Conservation (phyloP, 2,329 filamentous ascomycete genomes). For the Curvularia verruculosa region DNA sequence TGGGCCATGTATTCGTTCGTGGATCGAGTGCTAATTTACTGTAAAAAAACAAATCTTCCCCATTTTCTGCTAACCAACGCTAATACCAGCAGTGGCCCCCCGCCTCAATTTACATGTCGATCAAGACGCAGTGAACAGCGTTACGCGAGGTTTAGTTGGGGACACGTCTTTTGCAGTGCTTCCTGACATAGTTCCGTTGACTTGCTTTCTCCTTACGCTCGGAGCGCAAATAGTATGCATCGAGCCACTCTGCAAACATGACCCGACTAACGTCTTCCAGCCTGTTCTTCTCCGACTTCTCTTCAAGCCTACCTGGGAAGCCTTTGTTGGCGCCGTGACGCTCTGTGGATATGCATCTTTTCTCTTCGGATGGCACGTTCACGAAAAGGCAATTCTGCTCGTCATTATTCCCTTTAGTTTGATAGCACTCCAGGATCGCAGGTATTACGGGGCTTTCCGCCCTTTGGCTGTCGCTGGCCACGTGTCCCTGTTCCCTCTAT, state of each 20-base stretch:
- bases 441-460: constrained; percentile 89
- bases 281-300: constrained; percentile 79
- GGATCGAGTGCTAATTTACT: constrained; percentile 80
- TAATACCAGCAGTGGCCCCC: constrained; percentile 70
- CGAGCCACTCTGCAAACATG: background rate
- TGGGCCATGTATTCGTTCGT: constrained; percentile 97
- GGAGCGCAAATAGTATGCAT: constrained; percentile 72
- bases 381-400: constrained; percentile 94
- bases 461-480: constrained; percentile 92
- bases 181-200: constrained; percentile 79
- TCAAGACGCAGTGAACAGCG: constrained; percentile 77
- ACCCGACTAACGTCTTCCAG: constrained; percentile 23
- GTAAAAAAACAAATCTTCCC: constrained; percentile 58
- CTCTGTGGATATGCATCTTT: constrained; percentile 96
- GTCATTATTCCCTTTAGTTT: constrained; percentile 95
- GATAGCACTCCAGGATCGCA: constrained; percentile 85
- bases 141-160: constrained; percentile 90
- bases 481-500: constrained; percentile 89
- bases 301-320: constrained; percentile 79
- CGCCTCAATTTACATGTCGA: constrained; percentile 77
- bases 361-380: constrained; percentile 97
- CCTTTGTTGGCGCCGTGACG: constrained; percentile 86
- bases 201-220: constrained; percentile 83
- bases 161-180: constrained; percentile 94
- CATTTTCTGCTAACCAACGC: background rate